phyloP scores from a whole-genome alignment of 345 rosid genomes.

The Laguncularia racemosa region DNA sequence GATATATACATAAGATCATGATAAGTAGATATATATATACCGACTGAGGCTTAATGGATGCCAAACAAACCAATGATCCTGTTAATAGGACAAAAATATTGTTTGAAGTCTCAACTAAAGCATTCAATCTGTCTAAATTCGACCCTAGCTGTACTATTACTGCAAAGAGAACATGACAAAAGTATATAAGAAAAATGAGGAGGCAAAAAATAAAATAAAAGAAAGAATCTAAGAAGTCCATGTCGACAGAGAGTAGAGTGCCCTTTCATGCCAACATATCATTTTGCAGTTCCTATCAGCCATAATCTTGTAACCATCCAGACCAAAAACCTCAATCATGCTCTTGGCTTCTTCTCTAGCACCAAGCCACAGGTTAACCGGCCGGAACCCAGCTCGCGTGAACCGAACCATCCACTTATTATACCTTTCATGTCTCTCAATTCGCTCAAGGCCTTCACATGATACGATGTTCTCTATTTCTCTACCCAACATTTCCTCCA shows the following conservation, averaged over 20 bases:
- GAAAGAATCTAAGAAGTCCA: constrained; percentile 30
- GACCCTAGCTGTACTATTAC: not conserved
- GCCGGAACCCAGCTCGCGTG: constrained; percentile 27
- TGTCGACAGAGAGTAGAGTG: constrained; percentile 44
- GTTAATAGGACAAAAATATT: not conserved
- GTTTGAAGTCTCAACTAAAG: not conserved
- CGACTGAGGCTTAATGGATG: too few species aligned
- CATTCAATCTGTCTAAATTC: constrained; percentile 1
- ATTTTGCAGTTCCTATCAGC: constrained; percentile 30
- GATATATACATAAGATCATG: too few species aligned
- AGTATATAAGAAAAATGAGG: not conserved
- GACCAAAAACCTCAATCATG: constrained; percentile 22
- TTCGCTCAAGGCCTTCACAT: constrained; percentile 41
- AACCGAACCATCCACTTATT: constrained; percentile 36
- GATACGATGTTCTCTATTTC: constrained; percentile 48
- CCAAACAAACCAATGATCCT: too few species aligned
- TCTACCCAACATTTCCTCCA: constrained; percentile 49
- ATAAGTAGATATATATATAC: too few species aligned
- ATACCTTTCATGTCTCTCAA: constrained; percentile 44
- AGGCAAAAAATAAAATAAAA: not conserved
- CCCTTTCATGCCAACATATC: constrained; percentile 57
- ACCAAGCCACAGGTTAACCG: constrained; percentile 24
- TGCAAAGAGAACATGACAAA: constrained; percentile 4
- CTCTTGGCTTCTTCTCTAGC: constrained; percentile 22
- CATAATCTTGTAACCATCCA: constrained; percentile 33